Evolutionary conservation across 1,284 basidiomycete species (phyloP).

Genomic region (Apiotrichum sp.): DNA sequence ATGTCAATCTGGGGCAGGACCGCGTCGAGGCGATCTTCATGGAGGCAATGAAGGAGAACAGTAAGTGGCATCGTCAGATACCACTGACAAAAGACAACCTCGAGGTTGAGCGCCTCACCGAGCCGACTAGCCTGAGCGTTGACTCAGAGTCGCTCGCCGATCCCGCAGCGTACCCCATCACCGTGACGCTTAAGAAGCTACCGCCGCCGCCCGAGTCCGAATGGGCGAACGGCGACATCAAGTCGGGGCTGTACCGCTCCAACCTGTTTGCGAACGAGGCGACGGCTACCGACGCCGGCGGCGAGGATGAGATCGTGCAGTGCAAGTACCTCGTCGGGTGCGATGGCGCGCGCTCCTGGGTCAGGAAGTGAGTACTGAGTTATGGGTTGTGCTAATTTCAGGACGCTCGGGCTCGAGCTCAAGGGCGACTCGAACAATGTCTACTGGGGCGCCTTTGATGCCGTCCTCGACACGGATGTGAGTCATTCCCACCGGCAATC

Average conservation of each 20-base stretch:
- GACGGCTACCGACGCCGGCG: constrained; percentile 38
- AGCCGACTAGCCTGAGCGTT: constrained; percentile 18
- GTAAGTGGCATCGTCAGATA: constrained; percentile 10
- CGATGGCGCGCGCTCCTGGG: constrained; percentile 25
- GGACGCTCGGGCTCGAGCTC: constrained; percentile 31
- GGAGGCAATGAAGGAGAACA: constrained; percentile 26
- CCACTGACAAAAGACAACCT: constrained; percentile 17
- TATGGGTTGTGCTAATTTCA: constrained; percentile 1
- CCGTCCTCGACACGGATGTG: constrained; percentile 19
- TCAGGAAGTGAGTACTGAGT: constrained; percentile 9
- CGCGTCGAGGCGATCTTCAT: constrained; percentile 34
- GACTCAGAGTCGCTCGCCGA: constrained; percentile 16
- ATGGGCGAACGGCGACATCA: constrained; percentile 17
- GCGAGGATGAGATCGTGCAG: constrained; percentile 32
- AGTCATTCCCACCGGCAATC: neutral
- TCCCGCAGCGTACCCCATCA: constrained; percentile 25
- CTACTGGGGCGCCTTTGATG: constrained; percentile 41
- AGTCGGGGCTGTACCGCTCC: constrained; percentile 29
- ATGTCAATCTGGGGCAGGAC: constrained; percentile 32
- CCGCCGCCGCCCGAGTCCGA: constrained; percentile 11
- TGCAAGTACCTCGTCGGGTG: constrained; percentile 30
- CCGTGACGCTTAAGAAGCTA: constrained; percentile 25
- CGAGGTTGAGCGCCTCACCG: constrained; percentile 25
- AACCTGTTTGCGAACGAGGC: constrained; percentile 28
- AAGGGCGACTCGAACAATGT: constrained; percentile 41